Conservation (phyloP, 345 rosid genomes). For the Eucalyptus caleyi region DNA sequence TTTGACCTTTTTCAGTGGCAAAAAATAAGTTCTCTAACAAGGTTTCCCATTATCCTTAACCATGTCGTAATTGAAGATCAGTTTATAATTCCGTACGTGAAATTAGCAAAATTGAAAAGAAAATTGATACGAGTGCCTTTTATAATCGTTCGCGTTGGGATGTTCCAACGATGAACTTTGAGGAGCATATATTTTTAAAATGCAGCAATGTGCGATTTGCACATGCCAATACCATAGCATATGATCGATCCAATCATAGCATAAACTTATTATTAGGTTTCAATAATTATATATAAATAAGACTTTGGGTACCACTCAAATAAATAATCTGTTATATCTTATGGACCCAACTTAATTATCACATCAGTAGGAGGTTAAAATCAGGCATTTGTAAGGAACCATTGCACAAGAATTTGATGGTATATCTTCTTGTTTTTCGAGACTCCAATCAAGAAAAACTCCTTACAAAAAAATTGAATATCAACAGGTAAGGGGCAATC, state of each 20-base stretch:
- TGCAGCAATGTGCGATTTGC: not conserved
- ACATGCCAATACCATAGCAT: not conserved
- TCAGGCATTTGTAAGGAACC: not conserved
- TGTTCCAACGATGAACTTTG: not conserved
- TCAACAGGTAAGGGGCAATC: not conserved
- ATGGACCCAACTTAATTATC: not conserved
- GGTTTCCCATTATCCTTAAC: not conserved
- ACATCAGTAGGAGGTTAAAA: not conserved
- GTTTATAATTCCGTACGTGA: not conserved
- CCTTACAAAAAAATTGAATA: not conserved
- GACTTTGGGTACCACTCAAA: not conserved
- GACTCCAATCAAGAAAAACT: not conserved
- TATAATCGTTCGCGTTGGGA: not conserved
- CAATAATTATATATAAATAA: not conserved
- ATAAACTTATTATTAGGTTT: not conserved
- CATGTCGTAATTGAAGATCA: not conserved
- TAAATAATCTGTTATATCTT: not conserved
- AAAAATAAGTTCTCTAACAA: not conserved
- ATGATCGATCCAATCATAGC: not conserved
- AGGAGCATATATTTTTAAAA: not conserved
- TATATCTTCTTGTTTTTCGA: not conserved
- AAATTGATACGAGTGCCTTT: not conserved
- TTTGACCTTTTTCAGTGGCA: not conserved
- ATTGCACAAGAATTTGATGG: not conserved
- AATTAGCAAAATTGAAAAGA: not conserved